Evolutionary conservation across 75 land plant genomes (phyloP).

Genomic region (Larix kaempferi): DNA sequence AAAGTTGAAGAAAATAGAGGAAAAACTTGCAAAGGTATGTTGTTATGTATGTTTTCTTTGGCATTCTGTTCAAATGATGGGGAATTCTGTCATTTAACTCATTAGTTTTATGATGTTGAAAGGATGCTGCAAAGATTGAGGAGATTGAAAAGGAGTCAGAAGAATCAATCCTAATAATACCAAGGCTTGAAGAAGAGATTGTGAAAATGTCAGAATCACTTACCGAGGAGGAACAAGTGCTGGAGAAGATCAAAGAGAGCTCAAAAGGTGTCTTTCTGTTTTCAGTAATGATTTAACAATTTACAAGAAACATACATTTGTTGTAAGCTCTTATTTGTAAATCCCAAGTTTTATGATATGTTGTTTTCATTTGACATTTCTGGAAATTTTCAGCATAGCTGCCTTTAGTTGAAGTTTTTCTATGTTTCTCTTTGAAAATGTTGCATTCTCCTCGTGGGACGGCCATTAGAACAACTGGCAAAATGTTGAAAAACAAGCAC

Average conservation of each 20-base stretch:
- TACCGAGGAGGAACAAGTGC: conserved; percentile 65
- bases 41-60: neutral
- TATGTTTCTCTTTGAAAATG: too few relatives aligned
- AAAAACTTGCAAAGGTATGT: conserved; percentile 74
- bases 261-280: conserved; percentile 55
- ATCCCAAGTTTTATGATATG: neutral
- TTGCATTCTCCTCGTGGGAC: too few relatives aligned
- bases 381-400: neutral
- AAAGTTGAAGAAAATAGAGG: conserved; percentile 87
- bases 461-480: too few relatives aligned
- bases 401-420: too few relatives aligned
- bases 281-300: neutral
- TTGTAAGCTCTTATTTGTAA: neutral
- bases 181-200: conserved; percentile 75
- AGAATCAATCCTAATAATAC: conserved; percentile 56
- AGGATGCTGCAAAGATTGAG: conserved; percentile 76
- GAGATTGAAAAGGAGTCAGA: conserved; percentile 62
- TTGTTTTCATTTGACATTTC: neutral
- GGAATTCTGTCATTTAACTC: neutral
- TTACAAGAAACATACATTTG: neutral
- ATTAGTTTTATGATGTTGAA: neutral
- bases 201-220: conserved; percentile 54
- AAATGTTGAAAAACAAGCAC: too few relatives aligned
- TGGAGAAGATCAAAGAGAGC: conserved; percentile 74
- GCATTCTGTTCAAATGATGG: conserved; percentile 2